Evolutionary conservation across 2,329 filamentous ascomycete genomes (phyloP).

Genomic region (Paraconiothyrium brasiliense): DNA sequence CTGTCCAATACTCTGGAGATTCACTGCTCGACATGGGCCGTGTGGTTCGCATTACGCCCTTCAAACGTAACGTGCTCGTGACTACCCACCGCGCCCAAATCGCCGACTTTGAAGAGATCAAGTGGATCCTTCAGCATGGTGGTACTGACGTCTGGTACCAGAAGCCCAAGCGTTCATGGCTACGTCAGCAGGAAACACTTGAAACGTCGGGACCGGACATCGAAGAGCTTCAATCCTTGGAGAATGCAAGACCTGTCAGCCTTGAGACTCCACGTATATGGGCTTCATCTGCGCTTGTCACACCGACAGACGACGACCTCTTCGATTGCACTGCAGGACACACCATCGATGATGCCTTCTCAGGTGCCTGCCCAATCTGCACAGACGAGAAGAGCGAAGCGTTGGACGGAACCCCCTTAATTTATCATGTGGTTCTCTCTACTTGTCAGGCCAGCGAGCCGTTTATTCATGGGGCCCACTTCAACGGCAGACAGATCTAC

Average conservation of each 20-base stretch:
- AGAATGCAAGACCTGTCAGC: conserved; percentile 28
- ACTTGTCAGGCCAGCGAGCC: conserved; percentile 32
- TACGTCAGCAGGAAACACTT: conserved; percentile 23
- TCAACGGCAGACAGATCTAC: conserved; percentile 38
- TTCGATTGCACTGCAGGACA: conserved; percentile 35
- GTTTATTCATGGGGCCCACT: conserved; percentile 21
- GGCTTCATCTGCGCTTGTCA: conserved; percentile 41
- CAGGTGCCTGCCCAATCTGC: conserved; percentile 34
- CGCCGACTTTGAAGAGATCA: conserved; percentile 39
- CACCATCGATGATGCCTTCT: conserved; percentile 21
- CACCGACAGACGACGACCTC: conserved; percentile 41
- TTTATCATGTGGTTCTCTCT: conserved; percentile 40
- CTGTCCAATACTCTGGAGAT: conserved; percentile 32
- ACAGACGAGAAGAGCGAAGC: conserved; percentile 39
- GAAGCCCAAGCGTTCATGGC: conserved; percentile 30
- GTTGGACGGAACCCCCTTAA: conserved; percentile 31
- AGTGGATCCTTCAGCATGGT: conserved; percentile 41
- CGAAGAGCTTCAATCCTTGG: conserved; percentile 25
- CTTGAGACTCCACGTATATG: conserved; percentile 40
- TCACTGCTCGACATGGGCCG: conserved; percentile 24
- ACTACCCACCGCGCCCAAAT: conserved; percentile 31
- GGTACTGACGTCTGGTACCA: conserved; percentile 42
- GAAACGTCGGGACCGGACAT: conserved; percentile 18
- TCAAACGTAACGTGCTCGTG: conserved; percentile 37
- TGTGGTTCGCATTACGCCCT: conserved; percentile 32